Evolutionary conservation across 2,329 filamentous ascomycete species (phyloP).

Genomic region (Pseudopyrenochaeta lycopersici): DNA sequence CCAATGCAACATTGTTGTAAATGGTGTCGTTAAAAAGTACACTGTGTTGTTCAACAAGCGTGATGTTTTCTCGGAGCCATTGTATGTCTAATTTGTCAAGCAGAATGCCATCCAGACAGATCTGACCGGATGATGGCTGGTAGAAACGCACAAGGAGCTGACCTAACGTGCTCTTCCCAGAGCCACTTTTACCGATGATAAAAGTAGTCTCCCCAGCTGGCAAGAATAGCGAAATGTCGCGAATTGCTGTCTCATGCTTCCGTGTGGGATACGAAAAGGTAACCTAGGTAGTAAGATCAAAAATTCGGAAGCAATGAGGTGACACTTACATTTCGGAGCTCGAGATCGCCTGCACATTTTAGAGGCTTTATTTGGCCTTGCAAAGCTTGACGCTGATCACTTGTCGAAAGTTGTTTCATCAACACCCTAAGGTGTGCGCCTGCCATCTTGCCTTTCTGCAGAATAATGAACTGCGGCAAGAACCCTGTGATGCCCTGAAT

Average conservation of each 20-base stretch:
- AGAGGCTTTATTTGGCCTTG: slow-evolving; percentile 32
- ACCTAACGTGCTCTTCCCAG: slow-evolving; percentile 88
- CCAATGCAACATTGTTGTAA: slow-evolving; percentile 79
- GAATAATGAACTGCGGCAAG: slow-evolving; percentile 77
- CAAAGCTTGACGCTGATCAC: slow-evolving; percentile 19
- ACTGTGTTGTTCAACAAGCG: slow-evolving; percentile 82
- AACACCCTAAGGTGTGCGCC: slow-evolving; percentile 67
- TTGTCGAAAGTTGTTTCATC: slow-evolving; percentile 48
- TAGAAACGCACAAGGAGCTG: slow-evolving; percentile 85
- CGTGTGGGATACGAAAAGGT: slow-evolving; percentile 83
- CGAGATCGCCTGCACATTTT: slow-evolving; percentile 71
- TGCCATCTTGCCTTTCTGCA: slow-evolving; percentile 82
- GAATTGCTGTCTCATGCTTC: slow-evolving; percentile 66
- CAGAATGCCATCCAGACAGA: slow-evolving; percentile 72
- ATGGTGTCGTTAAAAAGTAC: slow-evolving; percentile 84
- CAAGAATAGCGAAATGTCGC: slow-evolving; percentile 73
- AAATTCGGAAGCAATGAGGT: not conserved
- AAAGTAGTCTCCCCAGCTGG: slow-evolving; percentile 78
- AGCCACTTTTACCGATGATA: slow-evolving; percentile 85
- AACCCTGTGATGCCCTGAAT: slow-evolving; percentile 78
- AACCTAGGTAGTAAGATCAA: slow-evolving; percentile 62
- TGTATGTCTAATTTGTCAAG: slow-evolving; percentile 69
- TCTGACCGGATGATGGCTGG: slow-evolving; percentile 68
- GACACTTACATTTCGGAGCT: slow-evolving; percentile 71
- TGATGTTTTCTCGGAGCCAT: slow-evolving; percentile 82